Evolutionary conservation across 202 grass and related monocot species (phyloP).

Genomic region (Zoysia matrella): DNA sequence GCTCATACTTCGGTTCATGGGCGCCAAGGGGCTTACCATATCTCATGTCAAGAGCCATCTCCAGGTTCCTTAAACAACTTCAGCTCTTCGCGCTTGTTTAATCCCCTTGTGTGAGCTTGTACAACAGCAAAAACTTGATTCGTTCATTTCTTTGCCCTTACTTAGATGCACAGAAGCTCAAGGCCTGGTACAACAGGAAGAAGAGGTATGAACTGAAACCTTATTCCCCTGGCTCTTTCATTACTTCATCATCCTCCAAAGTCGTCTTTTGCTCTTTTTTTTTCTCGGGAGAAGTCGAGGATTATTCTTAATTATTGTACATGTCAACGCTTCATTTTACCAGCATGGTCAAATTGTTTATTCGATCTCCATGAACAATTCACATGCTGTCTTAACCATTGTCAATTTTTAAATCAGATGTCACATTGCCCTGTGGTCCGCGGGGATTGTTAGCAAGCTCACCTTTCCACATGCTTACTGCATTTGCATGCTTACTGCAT

Average conservation of each 20-base stretch:
- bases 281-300: not conserved
- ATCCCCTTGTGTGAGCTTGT: not conserved
- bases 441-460: constrained; percentile 7
- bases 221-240: not conserved
- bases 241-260: not conserved
- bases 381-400: not conserved
- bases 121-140: constrained; percentile 31
- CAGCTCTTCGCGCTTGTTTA: not conserved
- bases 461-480: constrained; percentile 29
- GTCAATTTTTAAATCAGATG: not conserved
- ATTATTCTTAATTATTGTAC: not conserved
- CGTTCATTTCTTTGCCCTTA: constrained; percentile 6
- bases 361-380: constrained; percentile 9
- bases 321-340: constrained; percentile 32
- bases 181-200: constrained; percentile 54
- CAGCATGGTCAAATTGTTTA: constrained; percentile 26
- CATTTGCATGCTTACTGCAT: constrained; percentile 44
- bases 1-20: too few relatives aligned
- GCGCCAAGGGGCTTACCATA: too few relatives aligned
- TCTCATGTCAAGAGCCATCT: too few relatives aligned
- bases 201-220: not conserved
- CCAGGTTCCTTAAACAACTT: too few relatives aligned
- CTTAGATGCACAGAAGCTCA: constrained; percentile 86
- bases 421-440: constrained; percentile 3
- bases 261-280: constrained; percentile 1